Conservation (phyloP, 768 basidiomycete species). For the Hygrophorus pudorinus region DNA sequence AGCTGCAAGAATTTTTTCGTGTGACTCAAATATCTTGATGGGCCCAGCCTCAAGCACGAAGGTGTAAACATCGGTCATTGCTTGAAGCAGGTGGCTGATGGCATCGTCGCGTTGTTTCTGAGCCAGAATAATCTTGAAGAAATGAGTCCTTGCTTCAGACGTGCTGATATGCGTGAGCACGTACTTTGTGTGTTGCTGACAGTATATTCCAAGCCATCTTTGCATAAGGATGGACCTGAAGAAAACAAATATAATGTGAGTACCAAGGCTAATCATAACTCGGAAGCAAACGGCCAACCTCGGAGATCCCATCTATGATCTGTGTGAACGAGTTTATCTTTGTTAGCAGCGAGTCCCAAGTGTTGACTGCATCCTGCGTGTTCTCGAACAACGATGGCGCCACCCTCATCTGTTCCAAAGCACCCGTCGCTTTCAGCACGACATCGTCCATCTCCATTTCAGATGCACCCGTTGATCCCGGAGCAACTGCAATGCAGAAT, state of each 20-base stretch:
- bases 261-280: not conserved
- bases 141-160: not conserved
- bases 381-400: not conserved
- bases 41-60: slow-evolving; percentile 2
- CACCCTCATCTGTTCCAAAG: not conserved
- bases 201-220: slow-evolving; percentile 4
- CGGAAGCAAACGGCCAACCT: not conserved
- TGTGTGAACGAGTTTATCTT: not conserved
- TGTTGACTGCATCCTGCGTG: not conserved
- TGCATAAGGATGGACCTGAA: slow-evolving; percentile 5
- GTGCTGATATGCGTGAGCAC: not conserved
- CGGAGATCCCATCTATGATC: not conserved
- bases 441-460: not conserved
- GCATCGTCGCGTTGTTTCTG: slow-evolving; percentile 1
- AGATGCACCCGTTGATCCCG: not conserved
- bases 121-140: slow-evolving; percentile 2
- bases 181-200: not conserved
- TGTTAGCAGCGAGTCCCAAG: not conserved
- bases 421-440: not conserved
- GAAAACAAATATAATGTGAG: not conserved
- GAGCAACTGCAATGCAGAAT: not conserved
- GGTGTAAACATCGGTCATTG: not conserved
- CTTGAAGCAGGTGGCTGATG: not conserved
- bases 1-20: slow-evolving; percentile 11
- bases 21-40: slow-evolving; percentile 7